phyloP scores from a whole-genome alignment of 192 early-diverging fungal genomes.

The Tieghemiomyces parasiticus region DNA sequence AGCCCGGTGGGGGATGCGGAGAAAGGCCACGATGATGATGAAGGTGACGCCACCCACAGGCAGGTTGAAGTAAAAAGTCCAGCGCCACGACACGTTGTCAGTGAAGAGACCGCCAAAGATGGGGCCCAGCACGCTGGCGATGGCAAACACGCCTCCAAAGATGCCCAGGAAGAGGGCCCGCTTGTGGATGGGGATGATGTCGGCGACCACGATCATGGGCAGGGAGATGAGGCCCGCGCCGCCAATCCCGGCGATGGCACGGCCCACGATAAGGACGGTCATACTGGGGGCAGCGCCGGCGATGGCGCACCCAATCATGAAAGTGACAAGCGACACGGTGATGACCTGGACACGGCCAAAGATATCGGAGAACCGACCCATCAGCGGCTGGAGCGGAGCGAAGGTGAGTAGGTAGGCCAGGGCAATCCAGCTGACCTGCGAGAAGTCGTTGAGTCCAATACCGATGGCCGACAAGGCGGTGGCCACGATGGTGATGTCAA shows the following conservation, averaged over 20 bases:
- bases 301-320: constrained; percentile 37
- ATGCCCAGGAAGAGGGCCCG: constrained; percentile 48
- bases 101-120: constrained; percentile 41
- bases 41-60: constrained; percentile 25
- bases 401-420: constrained; percentile 50
- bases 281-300: constrained; percentile 41
- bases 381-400: constrained; percentile 65
- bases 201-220: constrained; percentile 53
- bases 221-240: constrained; percentile 48
- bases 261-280: constrained; percentile 43
- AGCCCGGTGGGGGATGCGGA: constrained; percentile 21
- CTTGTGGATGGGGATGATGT: constrained; percentile 46
- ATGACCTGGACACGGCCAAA: constrained; percentile 55
- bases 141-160: constrained; percentile 34
- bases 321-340: constrained; percentile 33
- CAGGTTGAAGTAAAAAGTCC: constrained; percentile 42
- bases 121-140: constrained; percentile 38
- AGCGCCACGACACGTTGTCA: constrained; percentile 27
- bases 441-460: constrained; percentile 37
- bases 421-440: constrained; percentile 64
- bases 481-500: constrained; percentile 61
- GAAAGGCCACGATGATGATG: constrained; percentile 18
- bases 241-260: constrained; percentile 47
- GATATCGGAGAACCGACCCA: constrained; percentile 69
- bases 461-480: constrained; percentile 56